These are phyloP conservation scores for Teunomyces aglyptinius DNA, from an alignment of 805 yeast genomes.

Conservation along the genomic window DNA sequence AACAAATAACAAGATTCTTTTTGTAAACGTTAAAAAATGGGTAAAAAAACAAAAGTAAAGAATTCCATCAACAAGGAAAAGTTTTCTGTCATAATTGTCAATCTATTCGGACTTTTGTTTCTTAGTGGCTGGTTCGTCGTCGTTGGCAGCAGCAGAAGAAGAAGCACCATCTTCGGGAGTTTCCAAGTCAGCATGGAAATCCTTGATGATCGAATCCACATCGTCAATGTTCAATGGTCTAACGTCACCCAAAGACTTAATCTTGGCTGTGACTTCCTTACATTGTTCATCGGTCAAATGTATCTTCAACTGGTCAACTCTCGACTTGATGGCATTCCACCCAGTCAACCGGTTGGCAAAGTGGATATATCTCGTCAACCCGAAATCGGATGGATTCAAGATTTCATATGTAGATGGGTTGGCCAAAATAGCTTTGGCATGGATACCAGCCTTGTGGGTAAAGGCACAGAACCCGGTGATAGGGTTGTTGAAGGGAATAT, in stretches of 20 bases:
- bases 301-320: conserved; percentile 60
- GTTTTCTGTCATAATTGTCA: background rate
- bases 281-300: conserved; percentile 55
- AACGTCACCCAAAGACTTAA: conserved; percentile 57
- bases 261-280: conserved; percentile 54
- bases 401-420: conserved; percentile 64
- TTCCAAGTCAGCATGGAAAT: conserved; percentile 46
- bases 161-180: conserved; percentile 27
- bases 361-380: conserved; percentile 59
- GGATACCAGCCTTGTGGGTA: conserved; percentile 64
- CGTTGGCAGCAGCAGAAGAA: conserved; percentile 23
- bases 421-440: conserved; percentile 60
- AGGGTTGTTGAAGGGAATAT: conserved; percentile 61
- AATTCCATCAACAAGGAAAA: background rate
- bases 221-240: conserved; percentile 60
- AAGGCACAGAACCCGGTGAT: conserved; percentile 65
- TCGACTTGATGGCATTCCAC: conserved; percentile 61
- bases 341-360: conserved; percentile 62
- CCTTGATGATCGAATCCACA: conserved; percentile 58
- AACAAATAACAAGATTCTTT: background rate
- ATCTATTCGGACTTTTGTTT: conserved; percentile 31
- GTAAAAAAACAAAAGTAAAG: background rate
- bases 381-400: conserved; percentile 56
- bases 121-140: conserved; percentile 36
- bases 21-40: background rate